Base-by-base conservation (phyloP, 306 rosid genomes). In the Rosa chinensis region DNA sequence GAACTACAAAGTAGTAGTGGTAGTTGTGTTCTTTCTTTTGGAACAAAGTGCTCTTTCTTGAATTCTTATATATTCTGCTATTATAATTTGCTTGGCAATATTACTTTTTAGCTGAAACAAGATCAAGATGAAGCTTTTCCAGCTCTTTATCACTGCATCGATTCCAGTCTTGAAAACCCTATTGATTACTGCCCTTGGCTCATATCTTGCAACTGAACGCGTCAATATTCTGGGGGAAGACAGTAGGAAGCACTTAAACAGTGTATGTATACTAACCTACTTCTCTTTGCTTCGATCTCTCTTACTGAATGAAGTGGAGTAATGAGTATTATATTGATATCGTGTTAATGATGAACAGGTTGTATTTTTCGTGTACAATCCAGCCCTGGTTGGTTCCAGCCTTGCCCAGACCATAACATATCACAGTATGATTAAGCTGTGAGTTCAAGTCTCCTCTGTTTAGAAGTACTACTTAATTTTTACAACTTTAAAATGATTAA, bases 151-250 rank as follows among this genome's bases (percentile, higher is more conserved):
- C 44, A 81, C 80, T 9, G 92, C 92, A 25, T 80, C 92, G 13
- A 76, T 85, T 74, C 91, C 94, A 1, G 87, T 90, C 6, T 14
- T 90, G 69, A 89, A 90, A 83, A 87, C 85, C 43, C 85, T 88
- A 0, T 53, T 90, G 23, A 45, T 90, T 6, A 87, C 92, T 6
- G 86, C 81, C 10, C 82, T 90, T 4, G 92, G 95, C 39, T 84
- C 85, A 0, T 80, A 70, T 44, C 91, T 90, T 40, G 92, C 95
- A 5, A 82, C 87, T 3, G 86, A 89, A 23, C 69, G 66, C 9
- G 78, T 90, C 48, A 20, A 78, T 61, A 74, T 90, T 39, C 72
- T 87, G 62, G 84, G 84, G 18, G 82, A 64, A 21, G 91, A 84
- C 7, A 75, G 92, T 21, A 84, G 84, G 73, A 90, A 90, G 66